Evolutionary conservation across 179 eudicot species (phyloP).

Genomic region (Silene noctiflora): DNA sequence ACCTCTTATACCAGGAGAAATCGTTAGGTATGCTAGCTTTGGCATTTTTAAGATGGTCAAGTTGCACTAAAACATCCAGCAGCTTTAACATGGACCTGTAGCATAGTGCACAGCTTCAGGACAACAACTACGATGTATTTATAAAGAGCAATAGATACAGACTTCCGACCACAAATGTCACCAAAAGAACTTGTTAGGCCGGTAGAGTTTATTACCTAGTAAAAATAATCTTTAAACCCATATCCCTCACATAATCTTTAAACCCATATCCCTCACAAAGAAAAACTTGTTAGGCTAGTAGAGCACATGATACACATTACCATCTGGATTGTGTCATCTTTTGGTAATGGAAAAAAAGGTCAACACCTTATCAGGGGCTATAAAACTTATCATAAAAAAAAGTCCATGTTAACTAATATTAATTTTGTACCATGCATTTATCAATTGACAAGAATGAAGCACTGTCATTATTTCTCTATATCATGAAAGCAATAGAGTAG

Average conservation of each 20-base stretch:
- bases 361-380: not conserved
- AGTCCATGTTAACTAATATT: not conserved
- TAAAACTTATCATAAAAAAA: not conserved
- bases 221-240: not conserved
- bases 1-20: conserved; percentile 99
- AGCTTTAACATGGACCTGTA: conserved; percentile 97
- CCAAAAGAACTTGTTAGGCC: not conserved
- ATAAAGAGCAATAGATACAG: not conserved
- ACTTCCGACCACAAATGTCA: not conserved
- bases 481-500: not conserved
- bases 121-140: not conserved
- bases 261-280: not conserved
- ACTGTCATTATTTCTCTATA: not conserved
- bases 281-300: not conserved
- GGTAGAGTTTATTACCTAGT: not conserved
- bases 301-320: not conserved
- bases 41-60: conserved; percentile 98
- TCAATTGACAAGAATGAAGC: not conserved
- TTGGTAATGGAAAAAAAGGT: not conserved
- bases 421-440: conserved; percentile 1
- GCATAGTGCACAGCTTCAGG: conserved; percentile 22
- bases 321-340: not conserved
- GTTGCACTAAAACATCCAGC: conserved; percentile 91
- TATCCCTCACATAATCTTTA: not conserved
- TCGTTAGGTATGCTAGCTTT: conserved; percentile 99